Conservation (phyloP, 495 filamentous ascomycete genomes). For the Paragyromitra xinjiangensis region DNA sequence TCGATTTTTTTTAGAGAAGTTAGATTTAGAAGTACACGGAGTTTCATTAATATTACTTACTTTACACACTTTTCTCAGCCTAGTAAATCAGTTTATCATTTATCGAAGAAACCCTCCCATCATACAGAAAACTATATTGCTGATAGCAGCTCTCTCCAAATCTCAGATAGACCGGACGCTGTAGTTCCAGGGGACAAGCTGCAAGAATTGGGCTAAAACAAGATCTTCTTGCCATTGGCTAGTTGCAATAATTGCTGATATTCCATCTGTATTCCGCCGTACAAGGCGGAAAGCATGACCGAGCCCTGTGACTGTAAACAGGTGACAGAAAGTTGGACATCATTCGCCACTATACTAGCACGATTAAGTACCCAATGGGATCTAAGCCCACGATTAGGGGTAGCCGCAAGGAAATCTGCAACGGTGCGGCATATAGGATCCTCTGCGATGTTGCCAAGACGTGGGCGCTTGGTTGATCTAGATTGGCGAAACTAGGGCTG, state of each 20-base stretch:
- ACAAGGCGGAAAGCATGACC: slow-evolving; percentile 18
- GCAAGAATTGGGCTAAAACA: neutral
- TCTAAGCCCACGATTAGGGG: neutral
- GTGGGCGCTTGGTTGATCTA: slow-evolving; percentile 4
- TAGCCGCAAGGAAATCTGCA: slow-evolving; percentile 9
- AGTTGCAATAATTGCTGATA: neutral
- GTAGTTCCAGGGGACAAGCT: neutral
- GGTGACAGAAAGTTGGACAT: neutral
- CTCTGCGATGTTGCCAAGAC: neutral
- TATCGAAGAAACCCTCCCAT: neutral
- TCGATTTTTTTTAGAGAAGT: slow-evolving; percentile 10
- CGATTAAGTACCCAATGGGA: neutral
- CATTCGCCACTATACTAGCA: slow-evolving; percentile 3
- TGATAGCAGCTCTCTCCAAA: neutral
- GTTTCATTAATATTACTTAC: slow-evolving; percentile 14
- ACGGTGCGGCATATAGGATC: neutral
- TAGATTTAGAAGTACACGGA: neutral
- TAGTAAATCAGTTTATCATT: neutral
- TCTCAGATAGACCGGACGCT: neutral
- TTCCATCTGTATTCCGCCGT: neutral
- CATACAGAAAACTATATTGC: neutral
- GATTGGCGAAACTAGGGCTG: slow-evolving; percentile 9
- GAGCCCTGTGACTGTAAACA: slow-evolving; percentile 7
- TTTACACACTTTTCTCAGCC: neutral
- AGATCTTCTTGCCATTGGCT: neutral